phyloP scores from a whole-genome alignment of 164 flowering plant genomes.

The Nelumbo lutea region DNA sequence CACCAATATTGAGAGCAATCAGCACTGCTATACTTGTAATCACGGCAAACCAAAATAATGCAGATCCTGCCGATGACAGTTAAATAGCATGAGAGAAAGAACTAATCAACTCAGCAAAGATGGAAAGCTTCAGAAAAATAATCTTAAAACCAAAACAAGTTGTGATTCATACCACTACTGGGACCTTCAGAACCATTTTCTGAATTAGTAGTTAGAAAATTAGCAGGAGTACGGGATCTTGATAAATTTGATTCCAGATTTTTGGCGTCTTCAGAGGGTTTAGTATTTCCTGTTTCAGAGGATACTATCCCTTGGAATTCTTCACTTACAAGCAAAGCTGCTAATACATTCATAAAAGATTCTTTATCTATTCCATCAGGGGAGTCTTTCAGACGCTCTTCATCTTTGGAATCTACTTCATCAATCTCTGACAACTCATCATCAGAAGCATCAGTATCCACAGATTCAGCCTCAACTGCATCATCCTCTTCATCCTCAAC shows the following conservation, averaged over 20 bases:
- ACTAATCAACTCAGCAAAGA: not conserved
- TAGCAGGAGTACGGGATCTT: slow-evolving; percentile 19
- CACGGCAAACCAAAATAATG: slow-evolving; percentile 72
- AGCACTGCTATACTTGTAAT: slow-evolving; percentile 58
- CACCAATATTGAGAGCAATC: slow-evolving; percentile 59
- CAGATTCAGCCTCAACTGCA: slow-evolving; percentile 21
- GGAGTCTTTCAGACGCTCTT: slow-evolving; percentile 17
- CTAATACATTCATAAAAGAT: slow-evolving; percentile 85
- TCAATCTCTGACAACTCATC: slow-evolving; percentile 69
- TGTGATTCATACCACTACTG: slow-evolving; percentile 26
- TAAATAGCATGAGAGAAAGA: not conserved
- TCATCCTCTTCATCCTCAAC: slow-evolving; percentile 99
- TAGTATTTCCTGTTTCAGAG: slow-evolving; percentile 56
- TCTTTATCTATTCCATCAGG: slow-evolving; percentile 46
- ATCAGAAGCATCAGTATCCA: slow-evolving; percentile 56
- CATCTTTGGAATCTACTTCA: slow-evolving; percentile 30
- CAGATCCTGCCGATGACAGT: slow-evolving; percentile 39
- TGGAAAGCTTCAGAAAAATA: not conserved
- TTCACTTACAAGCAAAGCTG: slow-evolving; percentile 88
- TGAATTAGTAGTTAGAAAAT: slow-evolving; percentile 27
- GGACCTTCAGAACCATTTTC: slow-evolving; percentile 29
- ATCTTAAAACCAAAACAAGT: not conserved
- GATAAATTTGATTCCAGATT: slow-evolving; percentile 21
- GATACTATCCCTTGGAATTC: slow-evolving; percentile 93
- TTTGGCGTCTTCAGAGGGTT: slow-evolving; percentile 28